Conservation (phyloP, 78 protist genomes). For the Dictyostelium capitatum region DNA sequence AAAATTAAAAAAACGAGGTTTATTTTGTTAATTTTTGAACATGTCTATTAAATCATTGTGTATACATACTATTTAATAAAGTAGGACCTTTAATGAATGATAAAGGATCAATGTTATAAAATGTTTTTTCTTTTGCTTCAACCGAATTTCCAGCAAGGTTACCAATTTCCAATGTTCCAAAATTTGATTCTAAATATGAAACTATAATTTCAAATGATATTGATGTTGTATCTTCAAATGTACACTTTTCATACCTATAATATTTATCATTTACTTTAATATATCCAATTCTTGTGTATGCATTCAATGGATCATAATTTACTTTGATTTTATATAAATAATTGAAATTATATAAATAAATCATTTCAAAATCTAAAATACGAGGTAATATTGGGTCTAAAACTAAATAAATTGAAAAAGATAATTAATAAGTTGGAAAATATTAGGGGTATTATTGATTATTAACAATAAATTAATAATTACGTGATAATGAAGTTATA, state of each 20-base stretch:
- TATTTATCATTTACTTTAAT: neutral
- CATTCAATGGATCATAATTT: neutral
- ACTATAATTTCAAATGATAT: neutral
- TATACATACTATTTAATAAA: neutral
- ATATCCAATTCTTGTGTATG: neutral
- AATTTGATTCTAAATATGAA: neutral
- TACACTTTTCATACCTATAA: neutral
- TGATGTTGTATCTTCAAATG: neutral
- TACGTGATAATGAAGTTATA: no score
- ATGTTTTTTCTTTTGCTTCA: neutral
- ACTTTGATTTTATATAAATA: neutral
- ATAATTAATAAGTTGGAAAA: no score
- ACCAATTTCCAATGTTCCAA: neutral
- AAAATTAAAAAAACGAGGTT: no score
- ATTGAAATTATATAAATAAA: neutral
- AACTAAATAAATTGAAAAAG: no score
- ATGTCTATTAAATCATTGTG: no score
- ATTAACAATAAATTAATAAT: no score
- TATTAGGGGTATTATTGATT: no score
- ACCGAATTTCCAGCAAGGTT: neutral
- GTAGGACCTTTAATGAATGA: neutral
- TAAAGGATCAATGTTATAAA: neutral
- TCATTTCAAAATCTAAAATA: neutral
- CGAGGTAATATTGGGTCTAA: no score
- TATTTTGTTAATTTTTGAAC: no score